A percentile compares a stretch with the other conserved stretches of the same genome.
These are phyloP conservation scores for Hansenula lynferdii DNA, from an alignment of 1,139 yeast species.

Conservation along the genomic window DNA sequence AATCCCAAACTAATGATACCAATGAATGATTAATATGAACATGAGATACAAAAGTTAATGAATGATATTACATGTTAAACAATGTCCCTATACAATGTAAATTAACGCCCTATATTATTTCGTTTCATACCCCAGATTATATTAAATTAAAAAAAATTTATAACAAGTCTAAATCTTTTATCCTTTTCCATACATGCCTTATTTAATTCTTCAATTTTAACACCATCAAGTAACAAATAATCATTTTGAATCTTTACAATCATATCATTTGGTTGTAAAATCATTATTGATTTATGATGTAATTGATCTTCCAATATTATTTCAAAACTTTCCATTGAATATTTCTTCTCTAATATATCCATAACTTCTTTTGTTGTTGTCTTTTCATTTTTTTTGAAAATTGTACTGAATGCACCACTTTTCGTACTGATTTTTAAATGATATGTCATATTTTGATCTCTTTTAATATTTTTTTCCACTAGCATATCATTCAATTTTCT, in stretches of 20 bases:
- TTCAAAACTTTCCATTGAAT: neutral
- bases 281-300: neutral
- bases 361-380: neutral
- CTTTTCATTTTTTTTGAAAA: neutral
- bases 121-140: too few species aligned
- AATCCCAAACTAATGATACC: slow-evolving; percentile 6
- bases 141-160: neutral
- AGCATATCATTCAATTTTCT: too few species aligned
- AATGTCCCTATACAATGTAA: too few species aligned
- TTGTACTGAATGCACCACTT: neutral
- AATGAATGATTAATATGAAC: neutral
- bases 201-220: neutral
- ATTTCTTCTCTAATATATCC: neutral
- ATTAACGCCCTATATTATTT: too few species aligned
- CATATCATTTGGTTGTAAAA: neutral
- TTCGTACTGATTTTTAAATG: neutral
- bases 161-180: neutral
- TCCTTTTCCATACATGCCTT: neutral
- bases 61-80: too few species aligned
- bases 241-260: neutral
- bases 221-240: neutral
- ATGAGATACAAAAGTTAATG: neutral
- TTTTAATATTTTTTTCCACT: too few species aligned
- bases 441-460: neutral
- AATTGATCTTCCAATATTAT: neutral